Evolutionary conservation across 108 stramenopile species (phyloP).

Genomic region (Epipyxis sp.): DNA sequence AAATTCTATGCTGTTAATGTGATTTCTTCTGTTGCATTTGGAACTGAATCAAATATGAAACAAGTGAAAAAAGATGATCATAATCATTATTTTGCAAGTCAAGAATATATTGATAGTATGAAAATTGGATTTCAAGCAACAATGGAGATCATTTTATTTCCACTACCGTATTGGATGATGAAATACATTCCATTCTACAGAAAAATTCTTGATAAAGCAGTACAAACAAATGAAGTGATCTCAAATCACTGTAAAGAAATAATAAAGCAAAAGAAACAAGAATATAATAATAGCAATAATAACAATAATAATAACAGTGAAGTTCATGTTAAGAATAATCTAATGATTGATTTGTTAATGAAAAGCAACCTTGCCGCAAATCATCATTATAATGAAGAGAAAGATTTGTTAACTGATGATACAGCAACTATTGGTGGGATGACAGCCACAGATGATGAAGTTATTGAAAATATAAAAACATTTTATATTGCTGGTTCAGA

Average conservation of each 20-base stretch:
- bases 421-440: not conserved
- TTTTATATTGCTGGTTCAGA: slow-evolving; percentile 6
- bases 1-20: not conserved
- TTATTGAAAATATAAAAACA: not conserved
- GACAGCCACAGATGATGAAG: slow-evolving; percentile 20
- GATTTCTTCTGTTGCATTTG: not conserved
- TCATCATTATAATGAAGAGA: not conserved
- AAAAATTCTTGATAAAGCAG: not conserved
- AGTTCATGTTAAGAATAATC: not conserved
- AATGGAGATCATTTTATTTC: not conserved
- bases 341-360: not conserved
- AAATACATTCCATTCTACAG: not conserved
- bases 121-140: not conserved
- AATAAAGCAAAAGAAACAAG: not conserved
- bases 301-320: not conserved
- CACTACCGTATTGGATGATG: not conserved
- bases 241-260: not conserved
- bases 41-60: not conserved
- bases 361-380: not conserved
- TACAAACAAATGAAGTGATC: not conserved
- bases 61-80: too few species aligned
- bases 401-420: not conserved
- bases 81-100: not conserved
- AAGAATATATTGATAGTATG: not conserved
- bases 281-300: too few species aligned